Percentiles rank a stretch among this genome's conserved stretches.
Conservation (phyloP, 768 basidiomycete species). For the Leccinum disarticulatum region DNA sequence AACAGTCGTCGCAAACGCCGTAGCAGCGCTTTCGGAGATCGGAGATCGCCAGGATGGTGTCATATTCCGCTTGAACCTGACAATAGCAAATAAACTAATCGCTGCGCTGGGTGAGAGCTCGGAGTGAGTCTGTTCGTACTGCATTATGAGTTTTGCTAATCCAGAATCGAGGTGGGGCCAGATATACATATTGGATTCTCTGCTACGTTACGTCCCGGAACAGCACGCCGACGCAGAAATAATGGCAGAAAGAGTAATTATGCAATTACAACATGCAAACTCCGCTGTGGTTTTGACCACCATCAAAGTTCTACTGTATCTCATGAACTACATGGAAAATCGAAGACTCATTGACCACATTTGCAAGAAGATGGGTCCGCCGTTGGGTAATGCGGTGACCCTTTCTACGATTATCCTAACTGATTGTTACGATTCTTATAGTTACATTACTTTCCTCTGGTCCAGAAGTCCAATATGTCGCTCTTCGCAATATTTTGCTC, state of each 20-base stretch:
- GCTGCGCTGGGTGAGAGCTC: slow-evolving; percentile 94
- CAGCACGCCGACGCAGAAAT: slow-evolving; percentile 84
- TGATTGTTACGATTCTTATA: slow-evolving; percentile 32
- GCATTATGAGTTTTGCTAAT: slow-evolving; percentile 12
- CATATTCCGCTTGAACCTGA: slow-evolving; percentile 83
- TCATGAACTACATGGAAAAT: slow-evolving; percentile 99
- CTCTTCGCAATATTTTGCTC: slow-evolving; percentile 91
- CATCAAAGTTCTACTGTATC: slow-evolving; percentile 90
- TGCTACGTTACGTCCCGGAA: slow-evolving; percentile 93
- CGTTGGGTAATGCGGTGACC: slow-evolving; percentile 60
- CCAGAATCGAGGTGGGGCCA: slow-evolving; percentile 83
- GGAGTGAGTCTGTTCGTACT: slow-evolving; percentile 62
- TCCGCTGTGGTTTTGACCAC: slow-evolving; percentile 99
- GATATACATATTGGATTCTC: slow-evolving; percentile 94
- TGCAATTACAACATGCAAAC: slow-evolving; percentile 96
- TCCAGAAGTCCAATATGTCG: slow-evolving; percentile 98
- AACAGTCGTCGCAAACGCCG: slow-evolving; percentile 96
- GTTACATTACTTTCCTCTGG: slow-evolving; percentile 96
- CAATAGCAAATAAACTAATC: slow-evolving; percentile 86
- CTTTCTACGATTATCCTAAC: neutral
- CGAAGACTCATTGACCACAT: slow-evolving; percentile 81
- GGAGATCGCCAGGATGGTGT: slow-evolving; percentile 94
- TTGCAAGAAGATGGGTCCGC: slow-evolving; percentile 98
- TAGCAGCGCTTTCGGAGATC: slow-evolving; percentile 95
- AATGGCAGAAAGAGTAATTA: slow-evolving; percentile 92